These are phyloP conservation scores for Melampsora larici-populina DNA, from an alignment of 1,284 basidiomycete genomes.

Conservation along the genomic window DNA sequence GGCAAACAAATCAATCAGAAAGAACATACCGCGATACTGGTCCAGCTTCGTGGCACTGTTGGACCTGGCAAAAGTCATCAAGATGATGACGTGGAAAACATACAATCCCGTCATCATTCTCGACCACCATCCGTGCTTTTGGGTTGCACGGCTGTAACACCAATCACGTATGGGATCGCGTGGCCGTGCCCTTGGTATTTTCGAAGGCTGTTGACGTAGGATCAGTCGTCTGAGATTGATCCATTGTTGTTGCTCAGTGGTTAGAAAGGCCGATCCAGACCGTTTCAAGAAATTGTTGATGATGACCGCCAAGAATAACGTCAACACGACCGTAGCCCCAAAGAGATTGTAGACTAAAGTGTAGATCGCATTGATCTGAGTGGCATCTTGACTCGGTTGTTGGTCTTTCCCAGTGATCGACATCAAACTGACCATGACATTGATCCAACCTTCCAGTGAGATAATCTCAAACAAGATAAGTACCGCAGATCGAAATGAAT, in stretches of 20 bases:
- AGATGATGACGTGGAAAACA: slow-evolving; percentile 73
- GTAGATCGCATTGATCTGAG: slow-evolving; percentile 81
- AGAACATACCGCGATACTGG: slow-evolving; percentile 29
- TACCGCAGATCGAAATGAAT: slow-evolving; percentile 77
- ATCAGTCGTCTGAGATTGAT: slow-evolving; percentile 87
- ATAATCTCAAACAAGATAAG: slow-evolving; percentile 96
- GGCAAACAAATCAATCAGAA: background rate
- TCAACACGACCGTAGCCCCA: slow-evolving; percentile 73
- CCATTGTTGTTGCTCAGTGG: slow-evolving; percentile 90
- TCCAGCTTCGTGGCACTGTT: slow-evolving; percentile 24
- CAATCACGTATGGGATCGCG: slow-evolving; percentile 65
- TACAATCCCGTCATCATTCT: slow-evolving; percentile 77
- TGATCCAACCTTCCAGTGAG: slow-evolving; percentile 88
- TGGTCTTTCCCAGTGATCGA: slow-evolving; percentile 68
- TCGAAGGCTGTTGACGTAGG: slow-evolving; percentile 79
- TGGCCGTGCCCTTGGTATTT: slow-evolving; percentile 67
- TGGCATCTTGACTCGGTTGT: slow-evolving; percentile 70
- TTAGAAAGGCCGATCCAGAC: slow-evolving; percentile 78
- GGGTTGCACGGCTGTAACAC: slow-evolving; percentile 87
- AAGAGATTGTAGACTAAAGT: slow-evolving; percentile 89
- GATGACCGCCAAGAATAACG: slow-evolving; percentile 68
- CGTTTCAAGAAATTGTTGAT: slow-evolving; percentile 87
- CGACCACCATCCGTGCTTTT: slow-evolving; percentile 93
- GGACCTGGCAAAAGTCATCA: slow-evolving; percentile 61
- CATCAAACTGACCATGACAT: slow-evolving; percentile 80